phyloP scores from a whole-genome alignment of 2,329 filamentous ascomycete genomes.

The Fusarium sacchari region DNA sequence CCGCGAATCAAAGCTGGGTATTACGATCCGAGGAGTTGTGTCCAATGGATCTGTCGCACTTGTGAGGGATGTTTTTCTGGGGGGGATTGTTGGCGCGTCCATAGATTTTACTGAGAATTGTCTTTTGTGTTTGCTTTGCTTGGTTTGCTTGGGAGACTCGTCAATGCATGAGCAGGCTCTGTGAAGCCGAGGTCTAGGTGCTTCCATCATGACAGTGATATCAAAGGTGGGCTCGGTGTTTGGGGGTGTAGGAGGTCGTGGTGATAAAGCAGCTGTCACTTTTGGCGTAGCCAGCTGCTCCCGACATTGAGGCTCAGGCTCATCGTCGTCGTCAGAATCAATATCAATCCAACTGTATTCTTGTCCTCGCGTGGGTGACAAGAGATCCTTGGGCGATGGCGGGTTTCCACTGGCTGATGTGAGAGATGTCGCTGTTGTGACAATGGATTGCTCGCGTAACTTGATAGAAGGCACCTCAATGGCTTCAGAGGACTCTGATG shows the following conservation, averaged over 20 bases:
- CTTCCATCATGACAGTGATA: conserved; percentile 31
- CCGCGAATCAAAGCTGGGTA: conserved; percentile 20
- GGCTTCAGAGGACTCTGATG: conserved; percentile 46
- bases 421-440: conserved; percentile 51
- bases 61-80: conserved; percentile 32
- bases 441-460: conserved; percentile 49
- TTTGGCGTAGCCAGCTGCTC: conserved; percentile 15
- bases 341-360: conserved; percentile 52
- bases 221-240: conserved; percentile 32
- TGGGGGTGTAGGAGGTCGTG: conserved; percentile 46
- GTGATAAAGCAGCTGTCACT: conserved; percentile 39
- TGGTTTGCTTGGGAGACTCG: conserved; percentile 3
- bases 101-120: conserved; percentile 29
- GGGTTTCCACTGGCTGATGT: conserved; percentile 44
- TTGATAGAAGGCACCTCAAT: conserved; percentile 48
- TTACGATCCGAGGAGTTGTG: conserved; percentile 10
- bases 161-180: conserved; percentile 10
- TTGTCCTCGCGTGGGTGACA: conserved; percentile 30
- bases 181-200: background rate
- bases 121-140: conserved; percentile 4
- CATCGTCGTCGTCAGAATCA: conserved; percentile 47
- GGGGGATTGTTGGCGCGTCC: conserved; percentile 36
- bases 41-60: conserved; percentile 18
- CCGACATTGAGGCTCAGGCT: conserved; percentile 29
- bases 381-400: conserved; percentile 40